A percentile compares a stretch with the other conserved stretches of the same genome.
Evolutionary conservation across 164 flowering plant genomes (phyloP).

Genomic region (Vitis rotundifolia): DNA sequence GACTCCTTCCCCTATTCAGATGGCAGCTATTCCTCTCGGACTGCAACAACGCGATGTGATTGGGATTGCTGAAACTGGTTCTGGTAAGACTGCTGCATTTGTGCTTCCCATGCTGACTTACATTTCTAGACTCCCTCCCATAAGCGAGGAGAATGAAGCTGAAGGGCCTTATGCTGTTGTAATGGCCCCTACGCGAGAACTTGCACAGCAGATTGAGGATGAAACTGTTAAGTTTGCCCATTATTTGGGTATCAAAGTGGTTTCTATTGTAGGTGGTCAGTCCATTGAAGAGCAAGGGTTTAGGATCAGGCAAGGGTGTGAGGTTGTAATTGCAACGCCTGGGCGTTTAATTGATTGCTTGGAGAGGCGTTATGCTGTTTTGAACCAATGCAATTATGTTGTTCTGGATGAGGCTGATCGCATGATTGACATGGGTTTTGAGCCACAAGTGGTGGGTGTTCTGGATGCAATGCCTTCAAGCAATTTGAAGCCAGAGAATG

Average conservation of each 20-base stretch:
- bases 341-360: slow-evolving; percentile 82
- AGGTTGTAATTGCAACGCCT: slow-evolving; percentile 88
- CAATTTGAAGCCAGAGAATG: slow-evolving; percentile 88
- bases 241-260: slow-evolving; percentile 77
- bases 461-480: slow-evolving; percentile 94
- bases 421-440: slow-evolving; percentile 97
- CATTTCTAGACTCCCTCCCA: slow-evolving; percentile 73
- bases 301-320: slow-evolving; percentile 81
- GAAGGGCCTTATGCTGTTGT: slow-evolving; percentile 96
- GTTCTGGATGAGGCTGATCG: slow-evolving; percentile 95
- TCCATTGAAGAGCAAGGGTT: slow-evolving; percentile 89
- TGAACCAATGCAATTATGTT: slow-evolving; percentile 86
- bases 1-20: slow-evolving; percentile 88
- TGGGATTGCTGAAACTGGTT: slow-evolving; percentile 92
- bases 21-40: slow-evolving; percentile 91
- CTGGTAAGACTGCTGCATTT: slow-evolving; percentile 95
- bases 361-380: slow-evolving; percentile 75
- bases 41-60: slow-evolving; percentile 90
- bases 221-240: slow-evolving; percentile 87
- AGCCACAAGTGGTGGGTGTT: slow-evolving; percentile 87
- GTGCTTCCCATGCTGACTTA: slow-evolving; percentile 90
- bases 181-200: slow-evolving; percentile 93
- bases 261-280: slow-evolving; percentile 89
- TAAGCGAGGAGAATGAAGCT: slow-evolving; percentile 78
- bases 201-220: slow-evolving; percentile 92